Conservation (phyloP, 345 rosid species). For the Corymbia maculata region DNA sequence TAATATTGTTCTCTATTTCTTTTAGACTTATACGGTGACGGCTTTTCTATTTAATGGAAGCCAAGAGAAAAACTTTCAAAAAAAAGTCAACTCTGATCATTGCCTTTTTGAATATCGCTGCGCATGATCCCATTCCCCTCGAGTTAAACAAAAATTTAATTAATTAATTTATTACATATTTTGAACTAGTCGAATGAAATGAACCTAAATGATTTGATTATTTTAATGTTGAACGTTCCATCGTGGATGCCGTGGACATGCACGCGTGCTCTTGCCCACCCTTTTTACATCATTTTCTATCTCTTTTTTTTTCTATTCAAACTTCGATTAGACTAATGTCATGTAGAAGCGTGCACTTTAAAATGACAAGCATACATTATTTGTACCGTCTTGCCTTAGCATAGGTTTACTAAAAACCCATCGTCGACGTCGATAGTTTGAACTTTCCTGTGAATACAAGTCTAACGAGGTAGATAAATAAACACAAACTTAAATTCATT, state of each 20-base stretch:
- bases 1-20: not conserved
- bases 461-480: too few species aligned
- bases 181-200: not conserved
- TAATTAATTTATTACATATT: not conserved
- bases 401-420: not conserved
- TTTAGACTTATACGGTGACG: not conserved
- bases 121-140: not conserved
- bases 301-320: not conserved
- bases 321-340: not conserved
- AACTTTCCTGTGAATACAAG: too few species aligned
- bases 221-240: not conserved
- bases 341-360: not conserved
- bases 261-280: not conserved
- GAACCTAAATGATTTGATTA: not conserved
- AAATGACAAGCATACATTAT: not conserved
- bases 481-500: not conserved
- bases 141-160: not conserved
- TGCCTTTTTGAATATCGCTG: not conserved
- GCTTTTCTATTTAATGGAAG: not conserved
- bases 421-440: too few species aligned
- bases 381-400: not conserved
- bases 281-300: not conserved
- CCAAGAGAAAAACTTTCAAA: not conserved
- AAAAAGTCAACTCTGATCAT: not conserved
- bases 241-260: not conserved